Conservation (phyloP, 2,329 filamentous ascomycete genomes). For the Alternaria sp. region DNA sequence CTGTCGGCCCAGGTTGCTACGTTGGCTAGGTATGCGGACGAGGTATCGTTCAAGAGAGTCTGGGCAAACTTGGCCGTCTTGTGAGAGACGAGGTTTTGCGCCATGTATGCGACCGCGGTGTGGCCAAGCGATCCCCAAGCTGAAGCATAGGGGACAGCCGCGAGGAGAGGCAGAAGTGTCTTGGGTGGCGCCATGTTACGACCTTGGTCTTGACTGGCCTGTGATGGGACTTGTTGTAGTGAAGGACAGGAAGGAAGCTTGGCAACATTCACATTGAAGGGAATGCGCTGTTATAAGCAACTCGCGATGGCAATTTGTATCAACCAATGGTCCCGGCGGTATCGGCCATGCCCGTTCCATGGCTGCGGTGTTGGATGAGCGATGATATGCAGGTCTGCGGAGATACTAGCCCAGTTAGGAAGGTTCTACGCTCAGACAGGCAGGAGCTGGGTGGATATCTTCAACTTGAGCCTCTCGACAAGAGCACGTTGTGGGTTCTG, state of each 20-base stretch:
- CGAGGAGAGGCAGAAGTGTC: conserved; percentile 34
- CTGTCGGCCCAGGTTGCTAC: conserved; percentile 63
- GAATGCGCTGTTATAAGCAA: conserved; percentile 4
- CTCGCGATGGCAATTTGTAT: conserved; percentile 3
- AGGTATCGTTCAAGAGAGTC: conserved; percentile 54
- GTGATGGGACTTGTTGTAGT: background rate
- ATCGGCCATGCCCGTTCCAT: conserved; percentile 43
- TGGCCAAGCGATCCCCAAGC: conserved; percentile 65
- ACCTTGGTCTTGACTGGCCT: background rate
- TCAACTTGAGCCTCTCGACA: background rate
- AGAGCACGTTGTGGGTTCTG: conserved; percentile 8
- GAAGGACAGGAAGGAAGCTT: background rate
- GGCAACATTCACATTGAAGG: background rate
- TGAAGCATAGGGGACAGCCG: conserved; percentile 31
- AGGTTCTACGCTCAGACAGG: conserved; percentile 24
- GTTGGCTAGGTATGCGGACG: conserved; percentile 58
- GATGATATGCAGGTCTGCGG: conserved; percentile 30
- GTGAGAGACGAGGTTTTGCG: conserved; percentile 57
- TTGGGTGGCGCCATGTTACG: conserved; percentile 34
- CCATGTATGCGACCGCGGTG: conserved; percentile 63
- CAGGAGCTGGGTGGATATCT: conserved; percentile 2
- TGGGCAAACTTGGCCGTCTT: conserved; percentile 56
- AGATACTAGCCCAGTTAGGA: conserved; percentile 36
- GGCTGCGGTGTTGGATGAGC: conserved; percentile 25
- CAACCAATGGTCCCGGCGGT: conserved; percentile 20